phyloP scores from a whole-genome alignment of 2,329 filamentous ascomycete genomes.

The Arthroderma sp. region DNA sequence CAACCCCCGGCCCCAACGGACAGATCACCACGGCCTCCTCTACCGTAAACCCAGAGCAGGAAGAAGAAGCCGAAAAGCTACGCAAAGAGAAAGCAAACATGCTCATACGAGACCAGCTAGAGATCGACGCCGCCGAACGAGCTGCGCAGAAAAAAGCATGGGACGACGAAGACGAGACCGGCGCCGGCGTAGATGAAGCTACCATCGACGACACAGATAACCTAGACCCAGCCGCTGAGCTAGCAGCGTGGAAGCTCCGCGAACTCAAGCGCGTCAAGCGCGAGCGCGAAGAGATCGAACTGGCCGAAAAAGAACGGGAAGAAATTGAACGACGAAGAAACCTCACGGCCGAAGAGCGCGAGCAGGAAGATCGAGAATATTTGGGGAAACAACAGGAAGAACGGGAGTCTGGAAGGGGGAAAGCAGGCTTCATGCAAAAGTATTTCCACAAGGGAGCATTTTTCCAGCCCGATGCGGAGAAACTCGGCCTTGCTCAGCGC shows the following conservation, averaged over 20 bases:
- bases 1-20: slow-evolving; percentile 14
- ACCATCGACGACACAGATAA: slow-evolving; percentile 84
- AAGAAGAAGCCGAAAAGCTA: slow-evolving; percentile 31
- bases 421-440: slow-evolving; percentile 84
- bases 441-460: slow-evolving; percentile 97
- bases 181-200: slow-evolving; percentile 52
- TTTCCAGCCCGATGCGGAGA: slow-evolving; percentile 68
- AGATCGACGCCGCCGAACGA: slow-evolving; percentile 62
- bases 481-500: slow-evolving; percentile 61
- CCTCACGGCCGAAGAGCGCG: slow-evolving; percentile 73
- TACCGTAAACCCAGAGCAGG: slow-evolving; percentile 27
- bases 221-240: slow-evolving; percentile 73
- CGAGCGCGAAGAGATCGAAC: slow-evolving; percentile 71
- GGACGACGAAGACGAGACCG: slow-evolving; percentile 55
- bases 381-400: slow-evolving; percentile 69
- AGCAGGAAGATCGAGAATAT: slow-evolving; percentile 68
- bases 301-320: slow-evolving; percentile 68
- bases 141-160: slow-evolving; percentile 70
- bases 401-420: slow-evolving; percentile 56
- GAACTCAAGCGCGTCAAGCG: slow-evolving; percentile 82
- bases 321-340: slow-evolving; percentile 81
- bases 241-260: slow-evolving; percentile 84
- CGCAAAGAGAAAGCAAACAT: slow-evolving; percentile 58
- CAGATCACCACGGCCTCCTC: slow-evolving; percentile 10
- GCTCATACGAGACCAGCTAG: slow-evolving; percentile 77